phyloP scores from a whole-genome alignment of 2,329 filamentous ascomycete genomes.

The Scolecobasidium constrictum region DNA sequence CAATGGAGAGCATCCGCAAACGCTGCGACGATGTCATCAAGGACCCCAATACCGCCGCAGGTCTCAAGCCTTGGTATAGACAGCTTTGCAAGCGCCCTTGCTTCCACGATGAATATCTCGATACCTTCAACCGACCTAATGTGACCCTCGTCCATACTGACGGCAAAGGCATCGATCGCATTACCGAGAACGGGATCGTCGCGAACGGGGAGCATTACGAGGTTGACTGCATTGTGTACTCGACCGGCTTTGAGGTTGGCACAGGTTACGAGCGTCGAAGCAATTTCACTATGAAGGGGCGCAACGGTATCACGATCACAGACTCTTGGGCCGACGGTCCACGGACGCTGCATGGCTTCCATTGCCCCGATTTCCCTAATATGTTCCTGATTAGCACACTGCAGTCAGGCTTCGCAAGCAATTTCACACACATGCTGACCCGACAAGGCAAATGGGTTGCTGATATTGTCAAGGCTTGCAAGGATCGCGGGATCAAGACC shows the following conservation, averaged over 20 bases:
- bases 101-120: slow-evolving; percentile 47
- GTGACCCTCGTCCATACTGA: slow-evolving; percentile 48
- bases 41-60: slow-evolving; percentile 39
- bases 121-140: slow-evolving; percentile 43
- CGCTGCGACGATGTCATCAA: slow-evolving; percentile 39
- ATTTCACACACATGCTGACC: slow-evolving; percentile 6
- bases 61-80: slow-evolving; percentile 49
- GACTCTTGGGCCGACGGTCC: slow-evolving; percentile 37
- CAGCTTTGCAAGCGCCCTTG: slow-evolving; percentile 53
- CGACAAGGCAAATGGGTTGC: slow-evolving; percentile 4
- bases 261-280: slow-evolving; percentile 19
- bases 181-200: slow-evolving; percentile 34
- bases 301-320: slow-evolving; percentile 32
- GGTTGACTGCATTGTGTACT: slow-evolving; percentile 31
- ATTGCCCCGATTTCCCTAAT: slow-evolving; percentile 6
- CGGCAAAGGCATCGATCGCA: slow-evolving; percentile 35
- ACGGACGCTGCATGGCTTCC: slow-evolving; percentile 40
- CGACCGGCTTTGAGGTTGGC: slow-evolving; percentile 27
- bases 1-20: slow-evolving; percentile 31
- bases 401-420: slow-evolving; percentile 2
- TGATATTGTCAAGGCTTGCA: neutral
- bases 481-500: neutral
- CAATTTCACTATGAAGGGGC: slow-evolving; percentile 32
- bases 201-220: slow-evolving; percentile 33
- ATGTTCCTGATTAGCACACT: slow-evolving; percentile 7